Evolutionary conservation across 768 basidiomycete genomes (phyloP).

Genomic region (Boletus rubescentipes): DNA sequence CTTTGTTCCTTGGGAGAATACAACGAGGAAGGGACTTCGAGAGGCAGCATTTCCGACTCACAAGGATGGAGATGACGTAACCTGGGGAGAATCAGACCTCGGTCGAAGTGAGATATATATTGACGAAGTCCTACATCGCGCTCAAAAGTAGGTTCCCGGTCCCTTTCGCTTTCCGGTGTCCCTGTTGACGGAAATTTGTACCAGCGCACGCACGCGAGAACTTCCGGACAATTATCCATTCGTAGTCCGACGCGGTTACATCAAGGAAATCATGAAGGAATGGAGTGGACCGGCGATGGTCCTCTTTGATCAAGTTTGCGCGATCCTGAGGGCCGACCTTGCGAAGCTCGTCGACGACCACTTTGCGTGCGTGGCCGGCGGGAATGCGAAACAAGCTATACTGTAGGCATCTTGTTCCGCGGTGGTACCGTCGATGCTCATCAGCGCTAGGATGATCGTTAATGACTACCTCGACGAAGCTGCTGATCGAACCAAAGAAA

Average conservation of each 20-base stretch:
- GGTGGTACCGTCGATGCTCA: neutral
- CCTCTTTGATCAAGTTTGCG: slow-evolving; percentile 44
- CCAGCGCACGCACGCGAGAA: slow-evolving; percentile 68
- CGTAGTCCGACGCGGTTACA: slow-evolving; percentile 52
- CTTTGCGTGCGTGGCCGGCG: slow-evolving; percentile 54
- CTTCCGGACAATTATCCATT: slow-evolving; percentile 68
- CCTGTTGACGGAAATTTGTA: neutral
- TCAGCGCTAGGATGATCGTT: slow-evolving; percentile 42
- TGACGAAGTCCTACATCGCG: slow-evolving; percentile 50
- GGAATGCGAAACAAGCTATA: slow-evolving; percentile 50
- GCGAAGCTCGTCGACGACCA: slow-evolving; percentile 44
- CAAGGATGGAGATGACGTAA: slow-evolving; percentile 39
- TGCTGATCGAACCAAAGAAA: slow-evolving; percentile 37
- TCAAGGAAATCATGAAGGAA: slow-evolving; percentile 40
- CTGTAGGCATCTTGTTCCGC: slow-evolving; percentile 30
- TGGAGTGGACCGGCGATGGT: slow-evolving; percentile 50
- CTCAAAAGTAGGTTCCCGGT: slow-evolving; percentile 43
- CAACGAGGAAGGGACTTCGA: slow-evolving; percentile 1
- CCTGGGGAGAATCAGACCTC: no score
- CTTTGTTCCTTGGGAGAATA: slow-evolving; percentile 50
- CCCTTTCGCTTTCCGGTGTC: no score
- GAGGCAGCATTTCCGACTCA: slow-evolving; percentile 34
- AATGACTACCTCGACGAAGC: slow-evolving; percentile 50
- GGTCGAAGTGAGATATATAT: slow-evolving; percentile 38
- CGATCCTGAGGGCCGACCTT: slow-evolving; percentile 39